Base-by-base conservation (phyloP, 2,329 filamentous ascomycete genomes). In the Trichophyton benhamiae region DNA sequence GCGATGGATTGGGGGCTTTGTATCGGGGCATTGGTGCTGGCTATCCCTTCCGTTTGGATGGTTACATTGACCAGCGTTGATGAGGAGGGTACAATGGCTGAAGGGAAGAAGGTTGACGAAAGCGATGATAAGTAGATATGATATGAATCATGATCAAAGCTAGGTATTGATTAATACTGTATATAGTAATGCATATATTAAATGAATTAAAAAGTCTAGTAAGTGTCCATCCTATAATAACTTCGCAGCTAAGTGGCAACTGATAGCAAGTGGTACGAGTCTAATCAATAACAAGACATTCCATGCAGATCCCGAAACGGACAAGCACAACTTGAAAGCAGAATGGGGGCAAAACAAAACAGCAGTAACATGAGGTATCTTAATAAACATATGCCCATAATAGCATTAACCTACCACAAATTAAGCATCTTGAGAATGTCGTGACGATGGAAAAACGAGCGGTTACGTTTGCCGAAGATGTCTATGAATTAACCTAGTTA, bases 401-500 rank as follows among this genome's bases (percentile, higher is more conserved):
- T 48, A 20, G 44, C 20, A n/a, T 48, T 22, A 48, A 22, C n/a
- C 58, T 41, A 66, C 62, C 65, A 64, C 55, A 66, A 38, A 59
- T 64, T 49, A 30, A 66, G 22, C 61, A 79, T 74, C 66, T 78
- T 76, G 55, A 94, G 74, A 25, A 92, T 76, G 72, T 94, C 86
- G 70, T 92, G 81, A n/a, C 84, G 81, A 65, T 88, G 79, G 69
- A 88, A 91, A 71, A 87, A 91, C 20, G 83, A 84, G 58, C 89
- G 81, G 64, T 89, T 86, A 61, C 83, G 80, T 76, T 95, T 95
- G 7, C 90, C 89, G 66, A 85, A 87, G 13, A 94, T 74, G 72
- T 94, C 88, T 91, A 48, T 48, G 25, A 15, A 22, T 4, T n/a
- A 20, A 8, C 9, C 65, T 0, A 57, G n/a, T 58, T 60, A 33